phyloP scores from a whole-genome alignment of 805 yeast species.

The Helenozyma rhizophorensis region DNA sequence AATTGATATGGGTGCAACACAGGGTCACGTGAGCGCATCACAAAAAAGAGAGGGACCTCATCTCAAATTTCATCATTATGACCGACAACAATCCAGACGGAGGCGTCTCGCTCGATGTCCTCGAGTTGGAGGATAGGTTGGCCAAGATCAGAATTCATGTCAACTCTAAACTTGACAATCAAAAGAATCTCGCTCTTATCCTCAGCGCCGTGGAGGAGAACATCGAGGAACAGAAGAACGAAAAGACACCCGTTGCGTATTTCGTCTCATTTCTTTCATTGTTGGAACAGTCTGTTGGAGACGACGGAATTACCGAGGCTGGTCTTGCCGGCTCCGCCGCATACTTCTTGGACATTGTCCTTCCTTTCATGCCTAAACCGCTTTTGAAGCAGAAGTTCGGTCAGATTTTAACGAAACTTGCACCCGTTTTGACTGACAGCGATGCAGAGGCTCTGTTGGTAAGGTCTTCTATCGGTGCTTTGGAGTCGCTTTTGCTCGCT shows the following conservation, averaged over 20 bases:
- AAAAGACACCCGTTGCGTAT: slow-evolving; percentile 71
- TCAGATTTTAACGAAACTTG: slow-evolving; percentile 72
- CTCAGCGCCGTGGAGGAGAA: slow-evolving; percentile 89
- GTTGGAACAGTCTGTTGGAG: slow-evolving; percentile 62
- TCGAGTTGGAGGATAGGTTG: slow-evolving; percentile 60
- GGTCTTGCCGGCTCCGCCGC: slow-evolving; percentile 70
- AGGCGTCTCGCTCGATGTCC: slow-evolving; percentile 26
- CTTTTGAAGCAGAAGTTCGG: slow-evolving; percentile 71
- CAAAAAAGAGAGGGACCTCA: slow-evolving; percentile 5
- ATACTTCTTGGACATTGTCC: slow-evolving; percentile 75
- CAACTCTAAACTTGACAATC: slow-evolving; percentile 80
- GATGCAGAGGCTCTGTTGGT: slow-evolving; percentile 76
- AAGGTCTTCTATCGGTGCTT: slow-evolving; percentile 78
- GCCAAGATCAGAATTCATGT: slow-evolving; percentile 67
- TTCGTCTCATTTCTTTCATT: slow-evolving; percentile 79
- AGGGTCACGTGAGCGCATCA: slow-evolving; percentile 13
- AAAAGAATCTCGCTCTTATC: slow-evolving; percentile 77
- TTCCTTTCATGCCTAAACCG: slow-evolving; percentile 67
- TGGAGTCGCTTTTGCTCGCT: slow-evolving; percentile 72
- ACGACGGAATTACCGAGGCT: slow-evolving; percentile 51
- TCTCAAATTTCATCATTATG: slow-evolving; percentile 15
- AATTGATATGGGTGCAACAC: neutral
- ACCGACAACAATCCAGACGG: slow-evolving; percentile 36
- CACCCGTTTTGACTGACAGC: slow-evolving; percentile 69
- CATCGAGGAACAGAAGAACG: slow-evolving; percentile 59